Conservation (phyloP, 2,329 filamentous ascomycete genomes). For the Grosmannia huntii region DNA sequence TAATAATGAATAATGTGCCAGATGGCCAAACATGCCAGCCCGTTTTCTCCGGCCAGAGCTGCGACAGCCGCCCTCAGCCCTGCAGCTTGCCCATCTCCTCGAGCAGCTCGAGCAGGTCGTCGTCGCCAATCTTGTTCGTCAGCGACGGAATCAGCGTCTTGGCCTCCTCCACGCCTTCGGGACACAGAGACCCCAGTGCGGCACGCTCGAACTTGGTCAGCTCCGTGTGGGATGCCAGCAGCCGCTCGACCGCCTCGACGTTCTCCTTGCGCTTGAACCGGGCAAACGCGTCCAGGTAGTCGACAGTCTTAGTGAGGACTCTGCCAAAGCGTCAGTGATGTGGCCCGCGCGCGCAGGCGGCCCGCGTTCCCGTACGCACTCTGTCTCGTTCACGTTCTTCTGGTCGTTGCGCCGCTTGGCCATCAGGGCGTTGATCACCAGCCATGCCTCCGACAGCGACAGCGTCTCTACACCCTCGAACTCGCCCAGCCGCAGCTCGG, state of each 20-base stretch:
- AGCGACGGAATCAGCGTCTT: constrained; percentile 90
- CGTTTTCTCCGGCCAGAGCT: too few species aligned
- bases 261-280: constrained; percentile 94
- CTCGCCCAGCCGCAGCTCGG: constrained; percentile 76
- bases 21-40: not conserved
- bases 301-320: constrained; percentile 75
- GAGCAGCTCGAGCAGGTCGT: constrained; percentile 74
- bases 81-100: constrained; percentile 80
- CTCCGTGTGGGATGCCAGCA: constrained; percentile 67
- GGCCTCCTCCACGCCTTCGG: constrained; percentile 85
- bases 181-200: constrained; percentile 83
- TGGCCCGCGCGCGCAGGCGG: not conserved
- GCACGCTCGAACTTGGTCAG: constrained; percentile 88
- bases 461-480: constrained; percentile 87
- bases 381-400: constrained; percentile 74
- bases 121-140: constrained; percentile 79
- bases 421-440: constrained; percentile 83
- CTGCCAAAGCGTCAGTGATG: constrained; percentile 21
- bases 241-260: constrained; percentile 81
- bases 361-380: constrained; percentile 34
- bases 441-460: constrained; percentile 80
- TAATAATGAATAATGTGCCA: not conserved
- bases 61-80: too few species aligned
- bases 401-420: constrained; percentile 66
- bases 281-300: constrained; percentile 88